phyloP scores from a whole-genome alignment of 2,329 filamentous ascomycete species.

The Cladosporium sphaerospermum region DNA sequence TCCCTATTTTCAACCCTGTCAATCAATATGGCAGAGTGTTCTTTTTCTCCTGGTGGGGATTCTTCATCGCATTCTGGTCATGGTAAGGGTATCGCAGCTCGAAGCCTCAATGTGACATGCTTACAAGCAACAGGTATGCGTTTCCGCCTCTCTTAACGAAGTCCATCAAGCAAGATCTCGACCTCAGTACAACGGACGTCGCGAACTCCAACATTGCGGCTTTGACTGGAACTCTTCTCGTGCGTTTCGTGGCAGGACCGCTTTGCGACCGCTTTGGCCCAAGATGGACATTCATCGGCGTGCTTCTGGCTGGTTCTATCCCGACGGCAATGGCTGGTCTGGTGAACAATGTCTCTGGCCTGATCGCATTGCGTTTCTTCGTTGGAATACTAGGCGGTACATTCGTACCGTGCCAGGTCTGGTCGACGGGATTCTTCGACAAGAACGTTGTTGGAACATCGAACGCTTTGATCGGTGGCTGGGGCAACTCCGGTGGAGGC shows the following conservation, averaged over 20 bases:
- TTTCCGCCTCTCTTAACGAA: constrained; percentile 71
- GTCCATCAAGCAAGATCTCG: constrained; percentile 69
- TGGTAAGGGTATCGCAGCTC: constrained; percentile 40
- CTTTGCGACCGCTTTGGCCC: constrained; percentile 75
- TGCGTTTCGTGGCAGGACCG: constrained; percentile 68
- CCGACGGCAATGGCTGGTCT: constrained; percentile 73
- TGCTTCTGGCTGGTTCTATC: constrained; percentile 65
- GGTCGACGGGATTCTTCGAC: constrained; percentile 61
- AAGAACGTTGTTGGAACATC: constrained; percentile 80
- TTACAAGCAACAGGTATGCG: constrained; percentile 54
- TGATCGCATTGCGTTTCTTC: constrained; percentile 66
- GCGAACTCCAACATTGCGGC: constrained; percentile 85
- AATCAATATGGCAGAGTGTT: constrained; percentile 76
- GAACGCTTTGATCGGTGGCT: constrained; percentile 73
- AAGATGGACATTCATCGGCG: constrained; percentile 64
- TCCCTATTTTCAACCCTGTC: constrained; percentile 68
- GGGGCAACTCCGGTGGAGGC: constrained; percentile 70
- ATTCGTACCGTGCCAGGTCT: constrained; percentile 79
- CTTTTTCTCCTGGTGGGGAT: constrained; percentile 77
- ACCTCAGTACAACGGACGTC: constrained; percentile 61
- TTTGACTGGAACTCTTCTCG: constrained; percentile 61
- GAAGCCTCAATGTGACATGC: no score
- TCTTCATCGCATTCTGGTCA: constrained; percentile 76
- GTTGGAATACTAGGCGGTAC: constrained; percentile 67
- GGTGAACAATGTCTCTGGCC: constrained; percentile 56